Base-by-base conservation (phyloP, 2,329 filamentous ascomycete genomes). In the Aspergillus viridinutans region DNA sequence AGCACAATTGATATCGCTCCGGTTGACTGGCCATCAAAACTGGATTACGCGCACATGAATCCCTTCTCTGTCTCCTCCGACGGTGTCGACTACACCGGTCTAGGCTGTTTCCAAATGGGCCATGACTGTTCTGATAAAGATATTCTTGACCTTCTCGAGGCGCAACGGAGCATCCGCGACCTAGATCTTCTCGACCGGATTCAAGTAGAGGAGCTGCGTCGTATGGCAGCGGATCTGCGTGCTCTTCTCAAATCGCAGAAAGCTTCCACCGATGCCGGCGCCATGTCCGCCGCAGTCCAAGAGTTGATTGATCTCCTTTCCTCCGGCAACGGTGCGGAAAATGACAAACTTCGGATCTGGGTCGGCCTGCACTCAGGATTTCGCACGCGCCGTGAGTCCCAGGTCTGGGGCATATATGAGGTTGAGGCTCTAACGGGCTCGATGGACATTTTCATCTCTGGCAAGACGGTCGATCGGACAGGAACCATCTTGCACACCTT, bases 401-500 rank as follows among this genome's bases (percentile, higher is more conserved):
- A 64, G 40, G 56, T 64, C 35, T 67, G 57, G 58, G 65, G 62
- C 4, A 49, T 67, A 49, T 63, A 60, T 29, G 55, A 67, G 4
- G 47, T 52, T 7, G 53, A 61, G n/a, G 32, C 49, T 0, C 23
- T 23, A 8, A 23, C 52, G 3, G 55, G 59, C 5, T 57, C 56
- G 14, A 50, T 68, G 6, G 62, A 69, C 35, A 68, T 69, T 49
- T 76, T 69, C 52, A 60, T 75, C 20, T 76, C 74, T 1, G 63
- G 66, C 10, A 72, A 72, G 49, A 64, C 67, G 4, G 60, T 64
- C 14, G 73, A 74, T 56, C 60, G 72, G 17, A 54, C 66, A 7
- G 64, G 70, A 4, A 66, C 72, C 9, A 56, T 75, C 10, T 52
- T 77, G 8, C 73, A 77, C 57, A 73, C 73, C 1, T 76, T 69